phyloP scores from a whole-genome alignment of 2,329 filamentous ascomycete genomes.

The Aspergillaceae sp. region DNA sequence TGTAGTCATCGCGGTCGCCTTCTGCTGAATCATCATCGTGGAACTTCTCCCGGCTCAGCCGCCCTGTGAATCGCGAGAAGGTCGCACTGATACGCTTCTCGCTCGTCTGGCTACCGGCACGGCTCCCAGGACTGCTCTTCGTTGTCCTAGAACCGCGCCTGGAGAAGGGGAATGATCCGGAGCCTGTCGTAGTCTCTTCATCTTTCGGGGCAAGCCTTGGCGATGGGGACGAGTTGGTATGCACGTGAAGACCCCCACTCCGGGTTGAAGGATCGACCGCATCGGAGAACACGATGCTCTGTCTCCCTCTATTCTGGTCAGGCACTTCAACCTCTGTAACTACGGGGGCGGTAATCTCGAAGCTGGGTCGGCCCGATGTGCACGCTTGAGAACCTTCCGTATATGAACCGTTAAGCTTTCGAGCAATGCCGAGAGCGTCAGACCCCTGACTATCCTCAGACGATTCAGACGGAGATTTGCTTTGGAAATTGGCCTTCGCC shows the following conservation, averaged over 20 bases:
- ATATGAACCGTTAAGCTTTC: slow-evolving; percentile 11
- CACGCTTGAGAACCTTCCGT: slow-evolving; percentile 12
- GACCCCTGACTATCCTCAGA: slow-evolving; percentile 18
- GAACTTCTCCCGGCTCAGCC: slow-evolving; percentile 24
- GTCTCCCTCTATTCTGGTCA: slow-evolving; percentile 13
- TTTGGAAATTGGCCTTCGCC: slow-evolving; percentile 24
- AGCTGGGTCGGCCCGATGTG: slow-evolving; percentile 26
- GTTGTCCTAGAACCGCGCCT: slow-evolving; percentile 19
- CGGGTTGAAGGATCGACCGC: slow-evolving; percentile 6
- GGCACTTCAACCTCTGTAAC: slow-evolving; percentile 11
- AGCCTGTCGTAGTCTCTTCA: slow-evolving; percentile 2
- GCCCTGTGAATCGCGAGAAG: slow-evolving; percentile 27
- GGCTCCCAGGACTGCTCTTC: slow-evolving; percentile 27
- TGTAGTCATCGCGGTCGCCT: slow-evolving; percentile 18
- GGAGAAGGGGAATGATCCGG: slow-evolving; percentile 17
- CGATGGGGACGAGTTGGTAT: slow-evolving; percentile 17
- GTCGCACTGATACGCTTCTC: slow-evolving; percentile 29
- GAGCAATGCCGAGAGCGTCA: slow-evolving; percentile 12
- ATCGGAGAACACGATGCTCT: slow-evolving; percentile 23
- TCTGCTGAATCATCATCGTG: slow-evolving; percentile 16
- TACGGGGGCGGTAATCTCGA: slow-evolving; percentile 28
- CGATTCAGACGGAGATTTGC: slow-evolving; percentile 22
- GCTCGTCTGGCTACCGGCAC: slow-evolving; percentile 26
- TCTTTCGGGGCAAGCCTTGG: slow-evolving; percentile 17
- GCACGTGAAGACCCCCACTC: slow-evolving; percentile 9